Percentiles rank a stretch among this genome's conserved stretches.
phyloP scores from a whole-genome alignment of 805 yeast species.

The Scheffersomyces amazonensis region DNA sequence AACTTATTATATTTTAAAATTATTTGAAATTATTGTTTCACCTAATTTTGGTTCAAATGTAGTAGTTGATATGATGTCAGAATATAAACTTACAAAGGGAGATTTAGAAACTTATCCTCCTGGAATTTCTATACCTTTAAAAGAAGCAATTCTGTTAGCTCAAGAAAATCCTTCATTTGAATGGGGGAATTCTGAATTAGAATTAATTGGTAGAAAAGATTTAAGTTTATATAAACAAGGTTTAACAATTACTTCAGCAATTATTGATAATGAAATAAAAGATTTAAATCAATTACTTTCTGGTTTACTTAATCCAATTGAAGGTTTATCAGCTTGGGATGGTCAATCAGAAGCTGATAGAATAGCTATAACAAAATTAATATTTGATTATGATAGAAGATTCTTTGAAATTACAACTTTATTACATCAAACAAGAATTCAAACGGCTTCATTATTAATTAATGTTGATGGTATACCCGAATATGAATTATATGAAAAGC shows the following conservation, averaged over 20 bases:
- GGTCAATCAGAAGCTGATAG: constrained; percentile 69
- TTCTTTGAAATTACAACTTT: constrained; percentile 73
- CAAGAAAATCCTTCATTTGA: constrained; percentile 51
- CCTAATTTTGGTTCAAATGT: constrained; percentile 49
- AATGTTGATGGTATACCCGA: constrained; percentile 46
- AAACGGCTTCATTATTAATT: constrained; percentile 42
- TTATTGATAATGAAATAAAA: constrained; percentile 7
- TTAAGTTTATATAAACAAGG: constrained; percentile 26
- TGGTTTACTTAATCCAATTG: constrained; percentile 36
- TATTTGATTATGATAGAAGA: constrained; percentile 76
- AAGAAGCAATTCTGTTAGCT: constrained; percentile 53
- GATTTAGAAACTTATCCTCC: constrained; percentile 70
- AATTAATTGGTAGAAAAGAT: constrained; percentile 68
- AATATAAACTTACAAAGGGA: constrained; percentile 46
- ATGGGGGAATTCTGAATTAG: constrained; percentile 46
- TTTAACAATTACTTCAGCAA: background rate
- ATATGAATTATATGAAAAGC: constrained; percentile 51
- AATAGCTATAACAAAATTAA: constrained; percentile 61
- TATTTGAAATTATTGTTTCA: constrained; percentile 64
- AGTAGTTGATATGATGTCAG: constrained; percentile 61
- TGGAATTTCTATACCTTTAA: constrained; percentile 67
- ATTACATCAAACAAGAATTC: constrained; percentile 67
- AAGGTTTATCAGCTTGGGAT: constrained; percentile 60
- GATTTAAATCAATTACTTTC: constrained; percentile 42
- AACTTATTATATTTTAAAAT: constrained; percentile 53